Evolutionary conservation across 1,284 basidiomycete genomes (phyloP).

Genomic region (Salmacisia buchloeana): DNA sequence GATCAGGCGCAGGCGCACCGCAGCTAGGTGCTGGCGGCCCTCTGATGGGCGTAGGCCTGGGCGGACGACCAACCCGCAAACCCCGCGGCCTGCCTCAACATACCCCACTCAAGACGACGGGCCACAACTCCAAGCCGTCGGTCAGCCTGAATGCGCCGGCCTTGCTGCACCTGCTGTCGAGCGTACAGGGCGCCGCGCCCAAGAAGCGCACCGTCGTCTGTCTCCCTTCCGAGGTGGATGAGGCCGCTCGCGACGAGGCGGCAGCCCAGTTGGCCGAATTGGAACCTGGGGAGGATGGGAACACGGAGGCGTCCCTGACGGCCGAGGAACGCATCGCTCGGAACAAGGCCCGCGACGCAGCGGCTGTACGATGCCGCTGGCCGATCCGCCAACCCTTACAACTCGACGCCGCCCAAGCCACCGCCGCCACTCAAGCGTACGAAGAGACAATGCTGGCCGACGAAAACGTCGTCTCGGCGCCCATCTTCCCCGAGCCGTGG

Average conservation of each 20-base stretch:
- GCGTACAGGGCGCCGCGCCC: conserved; percentile 14
- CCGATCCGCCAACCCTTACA: conserved; percentile 11
- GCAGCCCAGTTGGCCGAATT: conserved; percentile 8
- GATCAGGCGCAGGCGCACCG: neutral
- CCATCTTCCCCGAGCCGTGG: conserved; percentile 26
- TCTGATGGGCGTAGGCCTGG: no score
- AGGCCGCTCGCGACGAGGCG: conserved; percentile 17
- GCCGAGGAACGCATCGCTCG: neutral
- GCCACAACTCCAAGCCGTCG: conserved; percentile 42
- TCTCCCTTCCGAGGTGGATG: conserved; percentile 20
- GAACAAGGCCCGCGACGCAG: neutral
- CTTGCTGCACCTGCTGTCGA: conserved; percentile 24
- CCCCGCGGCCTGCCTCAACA: neutral
- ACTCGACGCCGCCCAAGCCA: conserved; percentile 20
- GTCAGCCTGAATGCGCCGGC: conserved; percentile 37
- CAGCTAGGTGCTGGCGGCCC: no score
- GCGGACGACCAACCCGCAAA: conserved; percentile 9
- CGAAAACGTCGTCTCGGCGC: conserved; percentile 1
- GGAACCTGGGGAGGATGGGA: neutral
- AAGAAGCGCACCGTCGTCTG: conserved; percentile 26
- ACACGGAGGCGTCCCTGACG: neutral
- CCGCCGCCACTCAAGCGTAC: conserved; percentile 10
- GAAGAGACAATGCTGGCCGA: conserved; percentile 1
- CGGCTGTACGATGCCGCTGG: conserved; percentile 1
- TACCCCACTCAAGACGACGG: conserved; percentile 35